Percentiles rank a stretch among this genome's conserved stretches.
phyloP scores from a whole-genome alignment of 495 filamentous ascomycete species.

The Daldinia grandis region DNA sequence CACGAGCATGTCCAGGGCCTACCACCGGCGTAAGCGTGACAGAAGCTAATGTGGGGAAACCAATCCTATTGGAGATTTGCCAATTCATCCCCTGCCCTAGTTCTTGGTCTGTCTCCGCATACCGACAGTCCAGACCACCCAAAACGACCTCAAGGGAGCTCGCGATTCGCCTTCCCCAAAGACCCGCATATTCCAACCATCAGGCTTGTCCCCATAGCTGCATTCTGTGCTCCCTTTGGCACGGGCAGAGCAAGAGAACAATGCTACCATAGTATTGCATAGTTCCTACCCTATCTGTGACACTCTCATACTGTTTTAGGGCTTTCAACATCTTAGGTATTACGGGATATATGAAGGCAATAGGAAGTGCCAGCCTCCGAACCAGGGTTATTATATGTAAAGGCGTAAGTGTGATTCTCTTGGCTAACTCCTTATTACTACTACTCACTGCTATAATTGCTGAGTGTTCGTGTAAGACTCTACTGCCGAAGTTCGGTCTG shows the following conservation, averaged over 20 bases:
- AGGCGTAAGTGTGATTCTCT: constrained; percentile 19
- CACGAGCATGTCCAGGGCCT: constrained; percentile 6
- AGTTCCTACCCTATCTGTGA: constrained; percentile 10
- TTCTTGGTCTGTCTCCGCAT: constrained; percentile 15
- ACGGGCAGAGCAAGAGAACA: constrained; percentile 18
- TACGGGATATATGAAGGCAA: background rate
- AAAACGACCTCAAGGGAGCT: constrained; percentile 8
- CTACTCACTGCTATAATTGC: constrained; percentile 6
- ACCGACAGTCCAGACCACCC: constrained; percentile 31
- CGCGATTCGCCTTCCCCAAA: constrained; percentile 24
- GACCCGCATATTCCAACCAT: constrained; percentile 29
- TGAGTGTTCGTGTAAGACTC: constrained; percentile 19
- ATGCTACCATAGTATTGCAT: constrained; percentile 31
- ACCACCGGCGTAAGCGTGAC: constrained; percentile 28
- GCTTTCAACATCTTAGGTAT: constrained; percentile 17
- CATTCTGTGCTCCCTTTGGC: constrained; percentile 21
- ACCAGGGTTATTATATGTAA: constrained; percentile 17
- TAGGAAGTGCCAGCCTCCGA: constrained; percentile 11
- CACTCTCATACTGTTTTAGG: constrained; percentile 24
- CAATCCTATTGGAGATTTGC: constrained; percentile 22
- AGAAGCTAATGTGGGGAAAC: constrained; percentile 35
- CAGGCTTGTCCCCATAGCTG: constrained; percentile 27
- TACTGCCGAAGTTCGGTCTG: constrained; percentile 10
- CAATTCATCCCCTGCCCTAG: constrained; percentile 28
- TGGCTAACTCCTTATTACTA: constrained; percentile 19